Base-by-base conservation (phyloP, 495 filamentous ascomycete genomes). In the Aspergillus conjunctus region DNA sequence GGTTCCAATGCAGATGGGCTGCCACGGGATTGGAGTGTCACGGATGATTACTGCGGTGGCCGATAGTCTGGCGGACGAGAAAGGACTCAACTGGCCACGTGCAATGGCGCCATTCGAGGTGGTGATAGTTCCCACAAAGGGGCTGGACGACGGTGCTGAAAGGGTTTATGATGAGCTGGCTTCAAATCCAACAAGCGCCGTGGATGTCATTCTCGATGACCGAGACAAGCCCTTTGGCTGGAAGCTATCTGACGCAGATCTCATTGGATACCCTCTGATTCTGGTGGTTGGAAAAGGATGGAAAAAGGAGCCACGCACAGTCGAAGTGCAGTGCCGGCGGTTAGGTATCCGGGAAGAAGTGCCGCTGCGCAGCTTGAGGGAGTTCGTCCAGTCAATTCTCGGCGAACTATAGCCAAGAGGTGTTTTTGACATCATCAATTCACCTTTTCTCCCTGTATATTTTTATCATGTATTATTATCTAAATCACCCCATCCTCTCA, bases 11-110 rank as follows among this genome's bases (percentile, higher is more conserved):
- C 83, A 94, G 55, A 97, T 98, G 93, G 94, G 94, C 49, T 98
- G 95, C 64, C 90, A 98, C 65, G 94, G 94, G 1, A 97, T 98
- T 59, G 94, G 94, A 0, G 83, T 98, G 21, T 96, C 93, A 1
- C 88, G 94, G 32, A 85, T 98, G 72, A 88, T 98, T 60, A 92
- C 87, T 5, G 91, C 94, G 6, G 84, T 93, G 2, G 91, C 94
- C 0, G 87, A 92, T 57, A 70, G 79, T 7, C 75, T 92, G n/a
- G 79, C 85, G 0, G 90, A 94, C 64, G 63, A 81, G 2, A 85
- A 81, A 51, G 94, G 94, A 0, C 79, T 98, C 14, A 92, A 91
- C 65, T 98, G 94, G 94, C 94, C 94, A 0, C 79, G 86, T 2
- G 86, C 79, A 14, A 91, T 96, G 56, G 91, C 95, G 5, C 94